Percentiles rank a stretch among this genome's conserved stretches.
phyloP scores from a whole-genome alignment of 2,329 filamentous ascomycete species.

The Daldinia eschscholtzii region DNA sequence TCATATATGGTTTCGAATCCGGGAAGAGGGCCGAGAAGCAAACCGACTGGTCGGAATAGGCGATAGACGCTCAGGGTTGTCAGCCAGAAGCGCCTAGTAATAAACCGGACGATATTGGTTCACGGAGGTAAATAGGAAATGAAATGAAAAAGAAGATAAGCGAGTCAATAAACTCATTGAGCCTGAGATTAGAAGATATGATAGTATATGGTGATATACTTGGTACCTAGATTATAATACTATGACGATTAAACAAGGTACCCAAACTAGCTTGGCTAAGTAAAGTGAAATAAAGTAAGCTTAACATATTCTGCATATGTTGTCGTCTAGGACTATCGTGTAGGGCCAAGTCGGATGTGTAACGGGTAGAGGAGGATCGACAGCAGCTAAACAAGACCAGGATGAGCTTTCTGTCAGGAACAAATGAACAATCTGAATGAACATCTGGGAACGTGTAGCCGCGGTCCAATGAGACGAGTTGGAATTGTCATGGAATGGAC shows the following conservation, averaged over 20 bases:
- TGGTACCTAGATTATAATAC: not conserved
- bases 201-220: slow-evolving; percentile 8
- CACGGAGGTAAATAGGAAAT: slow-evolving; percentile 42
- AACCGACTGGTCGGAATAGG: slow-evolving; percentile 50
- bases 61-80: slow-evolving; percentile 48
- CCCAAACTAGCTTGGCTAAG: slow-evolving; percentile 6
- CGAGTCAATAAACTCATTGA: slow-evolving; percentile 35
- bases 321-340: slow-evolving; percentile 27
- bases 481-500: slow-evolving; percentile 28
- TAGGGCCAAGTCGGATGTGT: slow-evolving; percentile 37
- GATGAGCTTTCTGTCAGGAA: slow-evolving; percentile 38
- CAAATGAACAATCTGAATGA: slow-evolving; percentile 35
- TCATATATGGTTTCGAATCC: slow-evolving; percentile 44
- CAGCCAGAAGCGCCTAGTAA: slow-evolving; percentile 39
- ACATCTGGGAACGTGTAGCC: slow-evolving; percentile 29
- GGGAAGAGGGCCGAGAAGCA: slow-evolving; percentile 40
- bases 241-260: slow-evolving; percentile 21
- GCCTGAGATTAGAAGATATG: slow-evolving; percentile 37
- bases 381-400: slow-evolving; percentile 33
- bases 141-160: slow-evolving; percentile 11
- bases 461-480: slow-evolving; percentile 29
- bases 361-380: slow-evolving; percentile 32
- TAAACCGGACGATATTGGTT: slow-evolving; percentile 40
- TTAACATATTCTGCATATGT: slow-evolving; percentile 13
- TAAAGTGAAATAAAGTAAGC: slow-evolving; percentile 13